Evolutionary conservation across 1,284 basidiomycete genomes (phyloP).

Genomic region (Serendipita sp.): DNA sequence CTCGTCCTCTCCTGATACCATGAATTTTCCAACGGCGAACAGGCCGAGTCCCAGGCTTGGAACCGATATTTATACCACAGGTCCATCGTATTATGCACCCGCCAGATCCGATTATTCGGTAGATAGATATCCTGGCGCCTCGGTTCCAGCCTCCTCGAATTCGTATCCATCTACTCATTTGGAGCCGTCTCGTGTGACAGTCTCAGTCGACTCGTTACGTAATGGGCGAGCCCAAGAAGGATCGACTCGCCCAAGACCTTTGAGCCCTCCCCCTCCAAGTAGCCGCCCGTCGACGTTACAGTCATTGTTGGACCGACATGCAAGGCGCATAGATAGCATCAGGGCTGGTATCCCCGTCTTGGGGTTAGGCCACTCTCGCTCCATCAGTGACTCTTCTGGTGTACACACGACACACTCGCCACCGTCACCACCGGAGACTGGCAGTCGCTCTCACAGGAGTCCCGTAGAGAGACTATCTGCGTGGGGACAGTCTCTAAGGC

Average conservation of each 20-base stretch:
- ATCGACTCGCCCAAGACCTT: not conserved
- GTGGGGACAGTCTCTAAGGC: no score
- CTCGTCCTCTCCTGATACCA: no score
- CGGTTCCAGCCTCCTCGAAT: not conserved
- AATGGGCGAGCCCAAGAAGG: not conserved
- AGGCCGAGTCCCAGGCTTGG: no score
- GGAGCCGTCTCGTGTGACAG: not conserved
- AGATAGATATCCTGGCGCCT: no score
- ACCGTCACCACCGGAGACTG: no score
- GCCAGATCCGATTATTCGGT: no score
- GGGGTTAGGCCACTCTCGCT: not conserved
- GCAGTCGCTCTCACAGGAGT: no score
- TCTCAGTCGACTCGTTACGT: not conserved
- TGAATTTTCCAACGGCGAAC: no score
- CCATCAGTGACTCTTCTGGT: not conserved
- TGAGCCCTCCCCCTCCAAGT: not conserved
- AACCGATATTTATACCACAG: no score
- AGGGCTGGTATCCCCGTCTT: not conserved
- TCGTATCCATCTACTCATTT: not conserved
- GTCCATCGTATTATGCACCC: no score
- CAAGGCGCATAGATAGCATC: not conserved
- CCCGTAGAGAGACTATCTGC: no score
- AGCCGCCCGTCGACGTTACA: not conserved
- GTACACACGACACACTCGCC: no score
- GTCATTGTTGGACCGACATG: not conserved